These are phyloP conservation scores for Polytolypa hystricis DNA, from an alignment of 2,329 filamentous ascomycete species.

Conservation along the genomic window DNA sequence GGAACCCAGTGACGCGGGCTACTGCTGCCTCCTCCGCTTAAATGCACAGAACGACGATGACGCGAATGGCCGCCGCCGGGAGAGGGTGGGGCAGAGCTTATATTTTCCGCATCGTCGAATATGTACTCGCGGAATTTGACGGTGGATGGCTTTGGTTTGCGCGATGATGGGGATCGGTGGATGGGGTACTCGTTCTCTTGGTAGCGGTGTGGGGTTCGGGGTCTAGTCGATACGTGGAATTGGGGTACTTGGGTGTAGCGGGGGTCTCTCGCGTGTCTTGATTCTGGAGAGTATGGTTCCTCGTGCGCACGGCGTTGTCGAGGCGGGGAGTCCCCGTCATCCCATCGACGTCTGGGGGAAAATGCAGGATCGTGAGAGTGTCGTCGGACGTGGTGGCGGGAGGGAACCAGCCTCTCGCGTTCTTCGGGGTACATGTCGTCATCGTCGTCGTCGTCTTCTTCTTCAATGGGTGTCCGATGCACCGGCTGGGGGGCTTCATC, in stretches of 20 bases:
- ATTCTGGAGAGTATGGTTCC: neutral
- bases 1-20: constrained; percentile 1
- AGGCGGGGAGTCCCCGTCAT: constrained; percentile 18
- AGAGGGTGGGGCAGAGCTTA: constrained; percentile 2
- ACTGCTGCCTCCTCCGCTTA: neutral
- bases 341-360: constrained; percentile 18
- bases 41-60: neutral
- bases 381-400: constrained; percentile 18
- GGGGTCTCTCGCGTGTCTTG: constrained; percentile 1
- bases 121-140: constrained; percentile 18
- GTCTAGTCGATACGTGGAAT: neutral
- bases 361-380: constrained; percentile 28
- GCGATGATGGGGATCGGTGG: neutral
- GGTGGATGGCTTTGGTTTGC: constrained; percentile 9
- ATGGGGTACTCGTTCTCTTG: neutral
- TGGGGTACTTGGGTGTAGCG: constrained; percentile 1
- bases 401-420: constrained; percentile 19
- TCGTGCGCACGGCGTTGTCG: constrained; percentile 1
- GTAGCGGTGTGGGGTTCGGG: constrained; percentile 5
- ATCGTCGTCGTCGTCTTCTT: neutral
- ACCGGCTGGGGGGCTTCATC: neutral
- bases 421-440: constrained; percentile 12
- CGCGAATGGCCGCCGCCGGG: neutral
- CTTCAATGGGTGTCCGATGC: neutral
- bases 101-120: constrained; percentile 12